Evolutionary conservation across 2,329 filamentous ascomycete species (phyloP), one percentile per base, ranked within the genome.

Genomic region (Pseudogymnoascus sp.): DNA sequence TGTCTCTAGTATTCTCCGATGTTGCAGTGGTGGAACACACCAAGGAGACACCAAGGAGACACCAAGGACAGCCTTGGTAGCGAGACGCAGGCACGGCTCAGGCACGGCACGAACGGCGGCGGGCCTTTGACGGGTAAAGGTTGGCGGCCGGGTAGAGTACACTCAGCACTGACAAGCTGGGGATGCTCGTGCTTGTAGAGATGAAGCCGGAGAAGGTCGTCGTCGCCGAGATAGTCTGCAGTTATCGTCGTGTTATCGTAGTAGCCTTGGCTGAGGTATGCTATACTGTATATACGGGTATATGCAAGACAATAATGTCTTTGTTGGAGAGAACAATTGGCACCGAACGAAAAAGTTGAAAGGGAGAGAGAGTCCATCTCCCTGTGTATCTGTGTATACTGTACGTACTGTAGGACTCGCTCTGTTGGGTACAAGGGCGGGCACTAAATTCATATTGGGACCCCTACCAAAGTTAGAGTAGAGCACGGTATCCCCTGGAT

Each of bases 1-100:
- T 55, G 26, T 55, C 26, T 52, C 45, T 16, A 1, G 43, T 52
- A 52, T 52, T 52, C 45, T 52, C 45, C 45, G 45, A 52, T 6
- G 45, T 52, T 52, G 45, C 45, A 52, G 45, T 52, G 45, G 45
- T 52, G 45, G 45, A 52, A 52, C 45, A 52, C 45, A 52, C 23
- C 43, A 12, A 29, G 23, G 43, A 49, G 43, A 16, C 12, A 52
- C 43, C 23, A 11, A 16, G 8, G 12, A 45, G 41, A 16, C 21
- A 43, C 19, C 38, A 49, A 29, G 14, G 23, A 8, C 12, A 49
- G 43, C 12, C n/a, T 33, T 55, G 45, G 45, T 55, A 55, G 26
- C 45, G 26, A 55, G 45, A 55, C 2, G 45, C 21, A 55, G 45
- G 45, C 45, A 55, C 45, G 45, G 45, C 45, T 33, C 45, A 55